A percentile compares a stretch with the other conserved stretches of the same genome.
Evolutionary conservation across 768 basidiomycete genomes (phyloP).

Genomic region (Grammothele lineata): DNA sequence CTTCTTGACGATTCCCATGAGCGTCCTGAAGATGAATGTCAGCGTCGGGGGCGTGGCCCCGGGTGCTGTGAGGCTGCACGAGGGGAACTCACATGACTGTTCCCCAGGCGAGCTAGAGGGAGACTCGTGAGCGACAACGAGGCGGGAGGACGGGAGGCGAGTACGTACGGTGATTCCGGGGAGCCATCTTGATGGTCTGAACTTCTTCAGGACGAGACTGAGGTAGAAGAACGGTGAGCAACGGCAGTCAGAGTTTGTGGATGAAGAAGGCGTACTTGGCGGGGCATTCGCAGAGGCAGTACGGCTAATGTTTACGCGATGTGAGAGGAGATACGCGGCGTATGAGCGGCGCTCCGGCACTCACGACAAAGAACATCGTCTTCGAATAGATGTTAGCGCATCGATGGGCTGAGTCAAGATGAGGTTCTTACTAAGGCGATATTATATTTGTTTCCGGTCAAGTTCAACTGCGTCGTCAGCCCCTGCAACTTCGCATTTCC

Average conservation of each 20-base stretch:
- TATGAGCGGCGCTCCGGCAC: too few species aligned
- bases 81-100: slow-evolving; percentile 55
- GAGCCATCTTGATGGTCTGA: slow-evolving; percentile 68
- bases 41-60: too few species aligned
- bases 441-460: slow-evolving; percentile 60
- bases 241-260: too few species aligned
- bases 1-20: slow-evolving; percentile 69
- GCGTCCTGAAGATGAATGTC: slow-evolving; percentile 37
- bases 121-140: background rate
- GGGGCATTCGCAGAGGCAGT: slow-evolving; percentile 64
- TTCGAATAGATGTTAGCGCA: too few species aligned
- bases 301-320: too few species aligned
- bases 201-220: slow-evolving; percentile 55
- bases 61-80: too few species aligned
- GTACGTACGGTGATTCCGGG: slow-evolving; percentile 59
- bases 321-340: too few species aligned
- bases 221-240: too few species aligned
- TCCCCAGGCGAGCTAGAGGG: slow-evolving; percentile 47
- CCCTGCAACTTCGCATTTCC: slow-evolving; percentile 37
- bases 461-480: slow-evolving; percentile 47
- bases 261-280: too few species aligned
- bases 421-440: slow-evolving; percentile 49
- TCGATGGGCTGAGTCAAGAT: background rate
- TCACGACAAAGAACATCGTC: slow-evolving; percentile 71
- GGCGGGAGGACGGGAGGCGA: too few species aligned